Evolutionary conservation across 176 grass and related monocot species (phyloP).

Genomic region (Musa itinerans): DNA sequence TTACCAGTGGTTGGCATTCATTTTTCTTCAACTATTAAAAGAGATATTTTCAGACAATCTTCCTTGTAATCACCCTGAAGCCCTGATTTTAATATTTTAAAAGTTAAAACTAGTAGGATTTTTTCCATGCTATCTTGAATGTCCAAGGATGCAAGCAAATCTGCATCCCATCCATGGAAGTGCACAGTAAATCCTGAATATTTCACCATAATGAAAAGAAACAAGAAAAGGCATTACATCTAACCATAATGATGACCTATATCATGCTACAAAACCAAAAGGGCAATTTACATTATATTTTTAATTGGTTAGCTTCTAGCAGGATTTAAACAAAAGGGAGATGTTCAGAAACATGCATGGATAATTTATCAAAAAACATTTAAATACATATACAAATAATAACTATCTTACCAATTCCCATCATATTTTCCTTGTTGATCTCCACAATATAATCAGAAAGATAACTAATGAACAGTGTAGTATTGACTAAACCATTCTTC

Average conservation of each 20-base stretch:
- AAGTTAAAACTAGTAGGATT: too few relatives aligned
- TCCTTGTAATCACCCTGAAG: too few relatives aligned
- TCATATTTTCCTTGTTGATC: constrained; percentile 58
- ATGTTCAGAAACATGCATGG: not conserved
- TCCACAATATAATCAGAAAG: constrained; percentile 82
- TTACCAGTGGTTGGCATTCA: too few relatives aligned
- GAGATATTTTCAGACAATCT: too few relatives aligned
- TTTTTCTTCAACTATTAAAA: too few relatives aligned
- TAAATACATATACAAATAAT: constrained; percentile 11
- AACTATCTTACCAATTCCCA: constrained; percentile 49
- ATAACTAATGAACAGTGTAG: constrained; percentile 75
- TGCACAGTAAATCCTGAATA: not conserved
- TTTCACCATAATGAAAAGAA: constrained; percentile 1
- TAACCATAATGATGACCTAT: not conserved
- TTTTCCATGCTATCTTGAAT: too few relatives aligned
- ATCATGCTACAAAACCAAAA: not conserved
- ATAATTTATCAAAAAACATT: not conserved
- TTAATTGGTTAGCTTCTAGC: not conserved
- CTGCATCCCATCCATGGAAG: too few relatives aligned
- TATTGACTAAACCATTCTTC: constrained; percentile 66
- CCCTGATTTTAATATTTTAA: too few relatives aligned
- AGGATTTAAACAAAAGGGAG: not conserved
- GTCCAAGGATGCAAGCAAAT: too few relatives aligned
- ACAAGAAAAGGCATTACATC: not conserved
- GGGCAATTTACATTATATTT: not conserved